A percentile compares a stretch with the other conserved stretches of the same genome.
Conservation (phyloP, 2,329 filamentous ascomycete genomes). For the Dothideomycetes sp. region DNA sequence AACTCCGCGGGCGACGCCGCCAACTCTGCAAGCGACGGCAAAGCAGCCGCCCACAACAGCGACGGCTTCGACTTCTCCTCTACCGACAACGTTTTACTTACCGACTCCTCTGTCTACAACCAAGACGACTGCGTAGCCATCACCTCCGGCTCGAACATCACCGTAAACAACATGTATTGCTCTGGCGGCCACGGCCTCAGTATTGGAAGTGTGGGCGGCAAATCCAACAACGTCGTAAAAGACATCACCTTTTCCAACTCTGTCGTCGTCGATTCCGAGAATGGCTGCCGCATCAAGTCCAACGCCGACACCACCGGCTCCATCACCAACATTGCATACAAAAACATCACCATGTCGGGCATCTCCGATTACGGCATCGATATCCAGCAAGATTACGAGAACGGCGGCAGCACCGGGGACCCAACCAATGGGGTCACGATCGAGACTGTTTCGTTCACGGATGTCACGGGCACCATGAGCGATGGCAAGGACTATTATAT, state of each 20-base stretch:
- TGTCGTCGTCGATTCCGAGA: constrained; percentile 35
- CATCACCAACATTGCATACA: neutral
- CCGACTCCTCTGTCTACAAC: constrained; percentile 16
- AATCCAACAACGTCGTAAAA: constrained; percentile 39
- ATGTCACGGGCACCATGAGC: constrained; percentile 34
- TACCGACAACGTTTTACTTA: constrained; percentile 13
- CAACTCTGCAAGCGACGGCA: neutral
- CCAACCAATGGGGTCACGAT: constrained; percentile 43
- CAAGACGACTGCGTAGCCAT: constrained; percentile 20
- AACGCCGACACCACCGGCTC: constrained; percentile 35
- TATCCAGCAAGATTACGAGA: constrained; percentile 48
- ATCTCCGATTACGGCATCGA: constrained; percentile 46
- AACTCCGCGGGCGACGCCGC: constrained; percentile 41
- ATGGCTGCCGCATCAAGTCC: constrained; percentile 40
- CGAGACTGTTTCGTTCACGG: constrained; percentile 34
- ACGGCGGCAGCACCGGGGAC: constrained; percentile 32
- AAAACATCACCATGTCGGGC: constrained; percentile 9
- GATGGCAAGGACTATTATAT: constrained; percentile 36
- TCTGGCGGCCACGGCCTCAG: constrained; percentile 42
- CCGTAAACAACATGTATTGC: constrained; percentile 31
- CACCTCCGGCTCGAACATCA: constrained; percentile 23
- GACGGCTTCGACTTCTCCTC: constrained; percentile 19
- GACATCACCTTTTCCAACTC: constrained; percentile 38
- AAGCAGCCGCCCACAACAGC: constrained; percentile 15
- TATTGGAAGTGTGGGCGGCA: constrained; percentile 44